Evolutionary conservation across 768 basidiomycete species (phyloP).

Genomic region (Nidula microcarpa): DNA sequence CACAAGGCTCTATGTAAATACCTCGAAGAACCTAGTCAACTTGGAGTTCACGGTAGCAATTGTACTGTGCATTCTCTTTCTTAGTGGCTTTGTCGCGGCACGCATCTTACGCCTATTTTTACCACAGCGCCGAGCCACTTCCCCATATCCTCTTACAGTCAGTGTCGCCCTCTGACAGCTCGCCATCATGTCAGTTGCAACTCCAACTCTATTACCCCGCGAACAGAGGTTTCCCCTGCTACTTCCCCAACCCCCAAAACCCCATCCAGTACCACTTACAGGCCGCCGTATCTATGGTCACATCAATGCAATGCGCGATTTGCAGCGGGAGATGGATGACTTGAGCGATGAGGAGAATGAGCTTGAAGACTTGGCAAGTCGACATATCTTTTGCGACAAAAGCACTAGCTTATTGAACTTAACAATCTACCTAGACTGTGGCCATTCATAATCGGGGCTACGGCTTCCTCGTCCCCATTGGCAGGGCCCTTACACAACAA

Average conservation of each 20-base stretch:
- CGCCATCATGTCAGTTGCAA: conserved; percentile 40
- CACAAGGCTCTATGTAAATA: no score
- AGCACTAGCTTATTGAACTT: background rate
- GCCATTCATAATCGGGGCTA: conserved; percentile 65
- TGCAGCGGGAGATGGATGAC: conserved; percentile 77
- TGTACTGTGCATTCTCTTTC: no score
- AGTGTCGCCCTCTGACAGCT: no score
- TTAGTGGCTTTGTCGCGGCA: no score
- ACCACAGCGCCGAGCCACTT: no score
- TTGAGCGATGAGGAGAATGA: conserved; percentile 83
- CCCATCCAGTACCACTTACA: conserved; percentile 60
- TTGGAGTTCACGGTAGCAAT: no score
- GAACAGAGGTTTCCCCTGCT: conserved; percentile 61
- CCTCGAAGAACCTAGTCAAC: no score
- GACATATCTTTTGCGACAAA: background rate
- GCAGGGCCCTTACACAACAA: conserved; percentile 65
- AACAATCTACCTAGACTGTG: conserved; percentile 38
- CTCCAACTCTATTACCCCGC: conserved; percentile 72
- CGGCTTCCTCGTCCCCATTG: conserved; percentile 69
- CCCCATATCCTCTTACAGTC: no score
- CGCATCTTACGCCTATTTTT: no score
- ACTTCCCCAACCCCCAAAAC: conserved; percentile 62
- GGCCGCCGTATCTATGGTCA: conserved; percentile 49
- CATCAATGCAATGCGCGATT: conserved; percentile 61
- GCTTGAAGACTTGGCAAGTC: conserved; percentile 67